Conservation (phyloP, 768 basidiomycete species). For the Lactarius quietus region DNA sequence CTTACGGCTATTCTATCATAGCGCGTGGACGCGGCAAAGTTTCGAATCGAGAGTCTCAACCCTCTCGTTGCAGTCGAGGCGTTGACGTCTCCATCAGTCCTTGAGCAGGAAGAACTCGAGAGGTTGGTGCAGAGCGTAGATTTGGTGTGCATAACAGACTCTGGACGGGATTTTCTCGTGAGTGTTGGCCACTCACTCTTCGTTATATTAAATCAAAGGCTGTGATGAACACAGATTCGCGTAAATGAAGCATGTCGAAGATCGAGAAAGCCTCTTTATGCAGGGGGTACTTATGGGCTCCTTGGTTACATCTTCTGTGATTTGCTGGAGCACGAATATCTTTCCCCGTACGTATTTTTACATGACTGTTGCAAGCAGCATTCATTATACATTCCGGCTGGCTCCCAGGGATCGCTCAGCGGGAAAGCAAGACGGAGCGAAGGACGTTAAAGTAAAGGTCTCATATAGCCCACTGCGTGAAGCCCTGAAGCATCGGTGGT, state of each 20-base stretch:
- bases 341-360: slow-evolving; percentile 63
- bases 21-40: slow-evolving; percentile 83
- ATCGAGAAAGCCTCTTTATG: slow-evolving; percentile 76
- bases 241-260: slow-evolving; percentile 80
- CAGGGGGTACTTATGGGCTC: slow-evolving; percentile 89
- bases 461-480: slow-evolving; percentile 60
- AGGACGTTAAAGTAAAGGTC: slow-evolving; percentile 56
- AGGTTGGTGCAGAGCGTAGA: slow-evolving; percentile 64
- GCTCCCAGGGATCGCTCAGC: slow-evolving; percentile 57
- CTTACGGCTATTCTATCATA: slow-evolving; percentile 41
- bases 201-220: slow-evolving; percentile 13
- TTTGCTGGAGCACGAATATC: slow-evolving; percentile 80
- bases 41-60: slow-evolving; percentile 85
- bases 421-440: slow-evolving; percentile 49
- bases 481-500: slow-evolving; percentile 69
- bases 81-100: slow-evolving; percentile 45
- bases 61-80: slow-evolving; percentile 84
- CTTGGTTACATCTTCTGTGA: slow-evolving; percentile 95
- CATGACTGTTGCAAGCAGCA: background rate
- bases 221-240: slow-evolving; percentile 50
- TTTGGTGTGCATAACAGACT: slow-evolving; percentile 85
- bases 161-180: slow-evolving; percentile 66
- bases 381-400: slow-evolving; percentile 13
- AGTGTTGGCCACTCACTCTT: slow-evolving; percentile 33
- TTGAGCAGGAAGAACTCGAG: slow-evolving; percentile 53